Evolutionary conservation across 2,329 filamentous ascomycete genomes (phyloP), one percentile per base, ranked within the genome.

Genomic region (Aspergillus fructus): DNA sequence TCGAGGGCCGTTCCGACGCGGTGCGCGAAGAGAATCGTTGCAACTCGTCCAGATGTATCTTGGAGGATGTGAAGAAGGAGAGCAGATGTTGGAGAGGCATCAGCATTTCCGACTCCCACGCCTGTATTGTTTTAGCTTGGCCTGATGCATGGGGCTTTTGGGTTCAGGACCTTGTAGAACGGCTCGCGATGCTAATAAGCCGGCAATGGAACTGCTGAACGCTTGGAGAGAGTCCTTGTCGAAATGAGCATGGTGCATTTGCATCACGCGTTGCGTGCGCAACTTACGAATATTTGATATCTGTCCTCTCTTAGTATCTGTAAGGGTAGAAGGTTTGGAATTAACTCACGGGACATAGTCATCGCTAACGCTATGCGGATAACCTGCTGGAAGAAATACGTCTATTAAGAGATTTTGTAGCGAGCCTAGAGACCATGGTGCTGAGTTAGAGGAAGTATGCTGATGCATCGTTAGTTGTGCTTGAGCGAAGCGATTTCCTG

Each of bases 21-120:
- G 71, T 96, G 88, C 1, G 92, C 93, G 71, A 96, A 96, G 9
- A 90, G 74, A 59, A 96, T 96, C 0, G 92, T 96, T 1, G 90
- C 90, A 24, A 96, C 77, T 6, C 91, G 85, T 8, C 90, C 91
- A 59, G 89, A 88, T 50, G 87, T 89, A 63, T 94, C 90, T 73
- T 94, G 91, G 9, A 94, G 78, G 60, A 96, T 89, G 30, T 90
- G 91, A 50, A 96, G 84, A 11, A 96, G 83, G 41, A 96, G 81
- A 1, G 91, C 92, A 11, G 86, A 85, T 0, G 91, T 96, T 11
- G 91, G 89, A 0, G 90, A 89, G 4, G 90, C 89, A 40, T 82
- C 81, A 4, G 90, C 86, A 73, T 96, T 89, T 59, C 92, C 92
- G 12, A 96, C 91, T 11, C 92, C 91, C n/a, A 96, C 84, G 58